These are phyloP conservation scores for Poa annua DNA, from an alignment of 176 grass and related monocot species.

Conservation along the genomic window DNA sequence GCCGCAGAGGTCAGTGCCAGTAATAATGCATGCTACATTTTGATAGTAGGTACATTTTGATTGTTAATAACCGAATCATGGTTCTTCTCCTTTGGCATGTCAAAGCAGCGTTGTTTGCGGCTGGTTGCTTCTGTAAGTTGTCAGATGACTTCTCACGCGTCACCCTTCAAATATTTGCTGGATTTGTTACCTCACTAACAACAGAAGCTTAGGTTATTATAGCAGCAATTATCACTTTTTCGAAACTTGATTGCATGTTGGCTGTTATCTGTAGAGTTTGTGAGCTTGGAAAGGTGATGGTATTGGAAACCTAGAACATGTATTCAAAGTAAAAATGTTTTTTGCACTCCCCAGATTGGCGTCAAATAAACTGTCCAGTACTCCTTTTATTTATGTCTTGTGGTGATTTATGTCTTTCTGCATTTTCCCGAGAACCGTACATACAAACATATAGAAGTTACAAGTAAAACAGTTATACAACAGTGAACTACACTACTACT, in stretches of 20 bases:
- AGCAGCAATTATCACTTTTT: slow-evolving; percentile 66
- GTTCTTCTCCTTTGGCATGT: slow-evolving; percentile 51
- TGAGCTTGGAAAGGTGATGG: slow-evolving; percentile 64
- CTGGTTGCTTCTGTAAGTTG: slow-evolving; percentile 65
- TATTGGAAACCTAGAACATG: slow-evolving; percentile 58
- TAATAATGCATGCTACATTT: background rate
- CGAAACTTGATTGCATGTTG: slow-evolving; percentile 69
- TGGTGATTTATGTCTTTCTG: too few species aligned
- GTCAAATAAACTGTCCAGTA: too few species aligned
- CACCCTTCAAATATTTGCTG: slow-evolving; percentile 55
- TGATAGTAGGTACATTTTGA: background rate
- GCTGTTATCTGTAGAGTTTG: slow-evolving; percentile 68
- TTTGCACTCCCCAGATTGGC: slow-evolving; percentile 67
- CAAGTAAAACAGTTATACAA: too few species aligned
- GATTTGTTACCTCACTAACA: slow-evolving; percentile 51
- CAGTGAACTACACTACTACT: too few species aligned
- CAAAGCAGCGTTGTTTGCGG: slow-evolving; percentile 74
- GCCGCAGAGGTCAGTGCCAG: slow-evolving; percentile 50
- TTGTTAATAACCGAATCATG: background rate
- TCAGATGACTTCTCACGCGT: slow-evolving; percentile 77
- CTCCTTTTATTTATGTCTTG: too few species aligned
- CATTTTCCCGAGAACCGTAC: too few species aligned
- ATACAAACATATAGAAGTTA: too few species aligned
- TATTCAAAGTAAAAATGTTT: slow-evolving; percentile 73
- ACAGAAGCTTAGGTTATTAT: slow-evolving; percentile 47